A percentile compares a stretch with the other conserved stretches of the same genome.
Conservation (phyloP, 148 eudicot species). For the Fagopyrum homotropicum region DNA sequence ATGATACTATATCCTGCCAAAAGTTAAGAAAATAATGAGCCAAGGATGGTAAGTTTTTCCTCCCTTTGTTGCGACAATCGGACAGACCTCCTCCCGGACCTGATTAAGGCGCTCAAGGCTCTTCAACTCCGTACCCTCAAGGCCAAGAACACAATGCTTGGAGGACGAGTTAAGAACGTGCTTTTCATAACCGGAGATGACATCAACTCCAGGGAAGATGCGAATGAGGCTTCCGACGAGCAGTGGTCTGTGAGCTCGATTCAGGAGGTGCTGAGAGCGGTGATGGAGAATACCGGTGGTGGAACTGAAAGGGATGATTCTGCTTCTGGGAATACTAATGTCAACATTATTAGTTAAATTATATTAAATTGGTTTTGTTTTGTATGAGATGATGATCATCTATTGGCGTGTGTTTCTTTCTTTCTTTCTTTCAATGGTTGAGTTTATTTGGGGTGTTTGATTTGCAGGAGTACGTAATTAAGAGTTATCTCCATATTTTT, state of each 20-base stretch:
- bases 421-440: no score
- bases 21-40: no score
- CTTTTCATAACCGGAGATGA: conserved; percentile 57
- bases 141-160: conserved; percentile 82
- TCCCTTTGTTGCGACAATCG: conserved; percentile 85
- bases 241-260: conserved; percentile 50
- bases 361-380: no score
- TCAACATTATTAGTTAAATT: conserved; percentile 11
- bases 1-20: no score
- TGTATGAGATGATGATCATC: neutral
- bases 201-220: conserved; percentile 8
- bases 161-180: conserved; percentile 84
- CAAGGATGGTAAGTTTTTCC: conserved; percentile 50
- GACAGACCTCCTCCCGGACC: conserved; percentile 69
- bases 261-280: conserved; percentile 70
- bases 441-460: no score
- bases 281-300: conserved; percentile 66
- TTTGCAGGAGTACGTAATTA: no score
- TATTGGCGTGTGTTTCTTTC: neutral
- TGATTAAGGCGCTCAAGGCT: conserved; percentile 67
- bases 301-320: conserved; percentile 33
- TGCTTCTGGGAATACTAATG: conserved; percentile 49
- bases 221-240: neutral
- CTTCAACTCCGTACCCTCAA: conserved; percentile 61
- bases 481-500: neutral